Evolutionary conservation across 192 early-diverging fungal genomes (phyloP).

Genomic region (Diversispora epigaea): DNA sequence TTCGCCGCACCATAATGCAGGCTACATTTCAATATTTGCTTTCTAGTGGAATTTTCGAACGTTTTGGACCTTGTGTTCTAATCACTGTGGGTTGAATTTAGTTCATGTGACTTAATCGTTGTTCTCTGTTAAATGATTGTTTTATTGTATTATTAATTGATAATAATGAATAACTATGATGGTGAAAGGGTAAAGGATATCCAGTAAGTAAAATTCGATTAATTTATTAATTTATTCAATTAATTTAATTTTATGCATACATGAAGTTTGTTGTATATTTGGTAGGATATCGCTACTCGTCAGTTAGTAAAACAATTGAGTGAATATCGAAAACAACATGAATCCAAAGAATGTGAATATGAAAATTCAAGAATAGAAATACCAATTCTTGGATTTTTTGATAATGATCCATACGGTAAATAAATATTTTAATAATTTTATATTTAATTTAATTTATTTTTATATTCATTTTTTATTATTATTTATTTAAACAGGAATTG

Average conservation of each 20-base stretch:
- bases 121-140: background rate
- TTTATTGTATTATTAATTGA: background rate
- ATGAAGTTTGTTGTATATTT: background rate
- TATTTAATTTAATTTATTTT: background rate
- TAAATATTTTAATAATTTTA: background rate
- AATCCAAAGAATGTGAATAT: background rate
- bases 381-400: constrained; percentile 26
- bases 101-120: too few relatives aligned
- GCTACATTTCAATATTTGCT: constrained; percentile 35
- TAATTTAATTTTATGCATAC: background rate
- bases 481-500: constrained; percentile 6
- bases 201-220: constrained; percentile 11
- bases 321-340: background rate
- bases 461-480: background rate
- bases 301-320: constrained; percentile 25
- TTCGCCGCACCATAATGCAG: background rate
- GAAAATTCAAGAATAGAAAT: background rate
- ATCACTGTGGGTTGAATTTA: constrained; percentile 23
- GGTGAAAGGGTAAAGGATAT: constrained; percentile 32
- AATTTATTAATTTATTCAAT: background rate
- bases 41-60: constrained; percentile 13
- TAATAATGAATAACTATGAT: background rate
- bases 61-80: constrained; percentile 20
- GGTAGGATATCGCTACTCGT: constrained; percentile 30
- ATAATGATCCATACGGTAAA: constrained; percentile 35